phyloP scores from a whole-genome alignment of 805 yeast species.

The Allodekkera sacchari region DNA sequence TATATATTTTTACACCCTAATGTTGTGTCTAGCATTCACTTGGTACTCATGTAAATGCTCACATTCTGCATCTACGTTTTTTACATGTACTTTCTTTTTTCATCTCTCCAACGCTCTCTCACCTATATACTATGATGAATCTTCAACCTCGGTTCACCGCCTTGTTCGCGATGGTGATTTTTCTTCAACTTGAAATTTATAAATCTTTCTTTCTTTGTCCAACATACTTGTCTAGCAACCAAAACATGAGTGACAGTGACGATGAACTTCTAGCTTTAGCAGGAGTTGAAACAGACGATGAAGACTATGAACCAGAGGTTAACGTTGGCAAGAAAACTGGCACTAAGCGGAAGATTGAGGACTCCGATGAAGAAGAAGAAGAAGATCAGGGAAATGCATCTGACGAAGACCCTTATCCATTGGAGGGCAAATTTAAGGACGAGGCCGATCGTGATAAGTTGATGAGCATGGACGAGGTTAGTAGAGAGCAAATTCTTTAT shows the following conservation, averaged over 20 bases:
- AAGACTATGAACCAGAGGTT: slow-evolving; percentile 29
- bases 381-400: slow-evolving; percentile 31
- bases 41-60: too few species aligned
- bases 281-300: slow-evolving; percentile 39
- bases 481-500: slow-evolving; percentile 82
- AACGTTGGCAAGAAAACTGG: slow-evolving; percentile 11
- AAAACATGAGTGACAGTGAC: slow-evolving; percentile 64
- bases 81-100: too few species aligned
- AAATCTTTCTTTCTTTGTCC: too few species aligned
- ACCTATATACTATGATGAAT: too few species aligned
- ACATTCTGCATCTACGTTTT: too few species aligned
- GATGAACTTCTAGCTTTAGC: slow-evolving; percentile 96
- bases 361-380: slow-evolving; percentile 16
- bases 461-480: slow-evolving; percentile 79
- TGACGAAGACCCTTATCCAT: slow-evolving; percentile 73
- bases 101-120: too few species aligned
- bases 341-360: slow-evolving; percentile 19
- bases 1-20: too few species aligned
- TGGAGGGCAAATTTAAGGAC: slow-evolving; percentile 85
- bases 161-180: too few species aligned
- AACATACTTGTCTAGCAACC: too few species aligned
- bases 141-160: too few species aligned
- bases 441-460: slow-evolving; percentile 62
- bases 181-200: too few species aligned
- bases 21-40: too few species aligned